Base-by-base conservation (phyloP, 371 early-diverging fungal species). In the Mucor lusitanicus region DNA sequence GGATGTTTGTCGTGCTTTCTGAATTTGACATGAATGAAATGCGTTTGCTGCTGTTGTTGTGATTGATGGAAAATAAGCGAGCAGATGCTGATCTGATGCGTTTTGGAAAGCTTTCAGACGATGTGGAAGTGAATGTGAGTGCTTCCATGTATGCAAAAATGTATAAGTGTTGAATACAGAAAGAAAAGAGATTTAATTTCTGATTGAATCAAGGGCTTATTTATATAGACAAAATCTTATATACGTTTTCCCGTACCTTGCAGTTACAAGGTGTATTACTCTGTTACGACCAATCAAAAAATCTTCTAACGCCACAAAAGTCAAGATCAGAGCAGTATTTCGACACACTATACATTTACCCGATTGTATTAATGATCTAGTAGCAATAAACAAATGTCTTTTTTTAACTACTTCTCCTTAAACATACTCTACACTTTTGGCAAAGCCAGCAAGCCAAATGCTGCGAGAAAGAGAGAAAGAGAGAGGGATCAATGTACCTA, bases 51-150 rank as follows among this genome's bases (percentile, higher is more conserved):
- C 65, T 66, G 32, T 33, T 32, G 27, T 63, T n/a, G 40, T 40
- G 37, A 57, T 32, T 50, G 13, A 62, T 28, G n/a, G 65, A 69
- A 40, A 70, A 70, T 23, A 70, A 32, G 12, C 60, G 64, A 19
- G 71, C 71, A 53, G 71, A 70, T 33, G 30, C 66, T 19, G 66
- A 70, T 50, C 71, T 40, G 23, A 70, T 57, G 32, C 71, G 25
- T 23, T 66, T 70, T 25, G 71, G 71, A 33, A 70, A 62, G 6
- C 59, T 65, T 58, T 70, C 59, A 19, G 64, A 19, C 19, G 65
- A 46, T 9, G 30, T 40, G 28, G 35, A 55, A 35, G 65, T 61
- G 3, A 44, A 53, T 48, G 35, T 35, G 12, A 53, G 42, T 13
- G 44, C 40, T 30, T 54, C 28, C 46, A 44, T 55, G 42, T 42